Evolutionary conservation across 2,329 filamentous ascomycete genomes (phyloP).

Genomic region (Claviceps cyperi): DNA sequence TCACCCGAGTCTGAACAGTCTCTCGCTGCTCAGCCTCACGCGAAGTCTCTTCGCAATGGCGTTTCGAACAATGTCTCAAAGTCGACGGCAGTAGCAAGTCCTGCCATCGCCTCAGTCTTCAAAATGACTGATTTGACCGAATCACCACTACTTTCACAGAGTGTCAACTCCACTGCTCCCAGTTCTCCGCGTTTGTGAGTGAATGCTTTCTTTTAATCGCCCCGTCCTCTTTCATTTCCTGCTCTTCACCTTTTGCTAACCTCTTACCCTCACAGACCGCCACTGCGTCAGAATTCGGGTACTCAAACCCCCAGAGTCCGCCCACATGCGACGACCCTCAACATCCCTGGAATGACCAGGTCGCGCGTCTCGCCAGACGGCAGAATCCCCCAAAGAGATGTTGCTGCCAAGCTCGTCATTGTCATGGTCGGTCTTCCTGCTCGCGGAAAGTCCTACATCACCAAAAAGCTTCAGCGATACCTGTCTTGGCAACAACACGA

Average conservation of each 20-base stretch:
- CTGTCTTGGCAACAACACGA: slow-evolving; percentile 96
- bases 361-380: slow-evolving; percentile 94
- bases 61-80: slow-evolving; percentile 10
- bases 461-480: slow-evolving; percentile 92
- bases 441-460: slow-evolving; percentile 95
- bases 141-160: slow-evolving; percentile 41
- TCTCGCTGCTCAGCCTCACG: slow-evolving; percentile 18
- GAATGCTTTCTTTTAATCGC: neutral
- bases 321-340: slow-evolving; percentile 81
- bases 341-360: slow-evolving; percentile 90
- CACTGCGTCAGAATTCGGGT: slow-evolving; percentile 59
- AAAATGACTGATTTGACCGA: slow-evolving; percentile 31
- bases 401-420: slow-evolving; percentile 91
- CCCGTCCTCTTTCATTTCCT: neutral
- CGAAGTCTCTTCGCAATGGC: slow-evolving; percentile 18
- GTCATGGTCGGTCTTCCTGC: slow-evolving; percentile 96
- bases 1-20: slow-evolving; percentile 18
- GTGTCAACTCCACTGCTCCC: slow-evolving; percentile 43
- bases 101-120: slow-evolving; percentile 27
- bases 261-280: slow-evolving; percentile 33
- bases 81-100: slow-evolving; percentile 13
- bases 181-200: slow-evolving; percentile 45
- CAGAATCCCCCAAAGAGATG: slow-evolving; percentile 81
- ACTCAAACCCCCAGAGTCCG: slow-evolving; percentile 63
- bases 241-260: neutral